Conservation (phyloP, 805 yeast species). For the Candida alai region DNA sequence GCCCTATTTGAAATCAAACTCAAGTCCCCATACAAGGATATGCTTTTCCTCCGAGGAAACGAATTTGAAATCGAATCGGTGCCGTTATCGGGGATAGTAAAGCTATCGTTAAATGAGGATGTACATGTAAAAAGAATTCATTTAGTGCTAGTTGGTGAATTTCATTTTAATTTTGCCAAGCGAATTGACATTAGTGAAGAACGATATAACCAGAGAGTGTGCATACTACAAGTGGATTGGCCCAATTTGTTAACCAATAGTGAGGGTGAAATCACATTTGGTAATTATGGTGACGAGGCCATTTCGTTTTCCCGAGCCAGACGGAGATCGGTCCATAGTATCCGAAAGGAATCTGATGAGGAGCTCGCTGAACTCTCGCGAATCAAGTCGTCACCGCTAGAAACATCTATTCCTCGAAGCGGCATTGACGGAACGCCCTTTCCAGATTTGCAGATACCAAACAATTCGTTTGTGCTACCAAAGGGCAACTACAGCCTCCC, state of each 20-base stretch:
- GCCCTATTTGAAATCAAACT: slow-evolving; percentile 37
- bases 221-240: slow-evolving; percentile 46
- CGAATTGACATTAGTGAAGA: slow-evolving; percentile 26
- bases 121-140: slow-evolving; percentile 35
- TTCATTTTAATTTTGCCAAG: slow-evolving; percentile 38
- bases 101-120: slow-evolving; percentile 41
- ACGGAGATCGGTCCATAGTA: slow-evolving; percentile 13
- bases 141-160: slow-evolving; percentile 42
- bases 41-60: slow-evolving; percentile 40
- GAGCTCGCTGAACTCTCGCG: slow-evolving; percentile 25
- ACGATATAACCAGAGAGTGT: slow-evolving; percentile 35
- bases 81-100: slow-evolving; percentile 44
- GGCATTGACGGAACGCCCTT: slow-evolving; percentile 46
- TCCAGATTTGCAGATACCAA: slow-evolving; percentile 18
- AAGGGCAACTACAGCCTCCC: slow-evolving; percentile 53
- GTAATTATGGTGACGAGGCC: slow-evolving; percentile 40
- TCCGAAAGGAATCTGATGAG: slow-evolving; percentile 24
- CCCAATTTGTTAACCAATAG: slow-evolving; percentile 39
- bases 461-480: slow-evolving; percentile 41
- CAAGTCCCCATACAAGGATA: slow-evolving; percentile 38
- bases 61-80: slow-evolving; percentile 42
- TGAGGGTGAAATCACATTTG: slow-evolving; percentile 35
- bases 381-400: slow-evolving; percentile 32
- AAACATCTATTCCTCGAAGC: slow-evolving; percentile 22
- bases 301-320: slow-evolving; percentile 20